Base-by-base conservation (phyloP, 2,329 filamentous ascomycete genomes). In the Neofusicoccum parvum region DNA sequence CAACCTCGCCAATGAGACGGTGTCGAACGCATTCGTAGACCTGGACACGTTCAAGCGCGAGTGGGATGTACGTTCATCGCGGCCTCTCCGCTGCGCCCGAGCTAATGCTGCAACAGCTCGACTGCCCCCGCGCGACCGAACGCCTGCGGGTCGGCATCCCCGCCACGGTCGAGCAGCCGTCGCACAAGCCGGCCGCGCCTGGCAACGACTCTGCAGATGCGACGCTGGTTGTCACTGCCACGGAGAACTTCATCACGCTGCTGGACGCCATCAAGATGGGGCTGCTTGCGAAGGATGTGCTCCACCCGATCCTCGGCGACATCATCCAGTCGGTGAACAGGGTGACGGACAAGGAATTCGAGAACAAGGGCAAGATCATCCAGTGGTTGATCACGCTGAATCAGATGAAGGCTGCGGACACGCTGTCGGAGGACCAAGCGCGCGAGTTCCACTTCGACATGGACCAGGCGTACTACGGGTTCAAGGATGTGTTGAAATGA, bases 231-330 rank as follows among this genome's bases (percentile, higher is more conserved):
- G 82, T 96, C 48, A 90, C 94, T 69, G 95, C 95, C 1, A 98
- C 94, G 0, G 94, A 99, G 78, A 96, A 97, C 77, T 99, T 99
- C 78, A 99, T 99, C 78, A 99, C 95, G 0, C 94, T 99, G 75
- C 86, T 99, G 62, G 95, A 99, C 75, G 96, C 95, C 15, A 86
- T 99, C 72, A 94, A 94, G 75, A 87, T 99, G 64, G 94, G 94
- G 50, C 88, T 98, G 73, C 84, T 96, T 11, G 94, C 94, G 54
- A 99, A 99, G 75, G 94, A 98, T 77, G 93, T 95, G 68, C 83
- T 99, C n/a, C 96, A 99, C 75, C 95, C 95, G 3, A 83, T 99
- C 20, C 85, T 99, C 2, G 94, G 94, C 1, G 95, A 98, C 72
- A 92, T 97, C 17, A 99, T 99, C 68, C 94, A 97, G 74, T 94